phyloP scores from a whole-genome alignment of 2,329 filamentous ascomycete genomes.

The Nectriaceae sp. region DNA sequence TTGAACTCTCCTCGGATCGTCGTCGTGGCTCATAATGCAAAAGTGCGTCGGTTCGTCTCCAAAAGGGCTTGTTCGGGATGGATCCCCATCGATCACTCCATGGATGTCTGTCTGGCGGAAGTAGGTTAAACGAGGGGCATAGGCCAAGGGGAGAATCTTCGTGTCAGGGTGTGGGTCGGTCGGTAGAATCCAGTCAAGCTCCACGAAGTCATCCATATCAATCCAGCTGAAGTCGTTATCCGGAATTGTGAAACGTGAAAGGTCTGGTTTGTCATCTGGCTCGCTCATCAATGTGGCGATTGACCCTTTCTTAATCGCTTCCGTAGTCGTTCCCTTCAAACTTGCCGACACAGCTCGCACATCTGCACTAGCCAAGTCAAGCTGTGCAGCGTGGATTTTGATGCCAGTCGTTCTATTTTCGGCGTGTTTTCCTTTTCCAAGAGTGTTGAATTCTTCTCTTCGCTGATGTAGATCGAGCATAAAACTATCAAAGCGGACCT shows the following conservation, averaged over 20 bases:
- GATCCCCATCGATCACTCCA: conserved; percentile 76
- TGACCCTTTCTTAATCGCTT: conserved; percentile 69
- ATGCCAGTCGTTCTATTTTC: conserved; percentile 86
- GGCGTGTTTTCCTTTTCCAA: conserved; percentile 74
- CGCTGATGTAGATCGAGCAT: conserved; percentile 96
- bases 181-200: conserved; percentile 93
- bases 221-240: conserved; percentile 97
- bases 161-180: conserved; percentile 89
- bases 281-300: conserved; percentile 53
- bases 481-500: conserved; percentile 93
- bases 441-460: conserved; percentile 85
- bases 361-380: conserved; percentile 90
- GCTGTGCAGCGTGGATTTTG: conserved; percentile 91
- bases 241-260: conserved; percentile 91
- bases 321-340: conserved; percentile 76
- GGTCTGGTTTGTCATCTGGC: conserved; percentile 63
- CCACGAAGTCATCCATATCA: conserved; percentile 99
- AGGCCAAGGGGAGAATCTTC: conserved; percentile 89
- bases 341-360: conserved; percentile 91
- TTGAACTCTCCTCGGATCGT: conserved; percentile 88
- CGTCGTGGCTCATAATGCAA: conserved; percentile 90
- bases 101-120: conserved; percentile 95
- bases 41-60: conserved; percentile 91
- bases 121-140: conserved; percentile 93
- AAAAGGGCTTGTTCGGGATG: conserved; percentile 83